A percentile compares a stretch with the other conserved stretches of the same genome.
Evolutionary conservation across 2,329 filamentous ascomycete species (phyloP).

Genomic region (Aspergillus sp.): DNA sequence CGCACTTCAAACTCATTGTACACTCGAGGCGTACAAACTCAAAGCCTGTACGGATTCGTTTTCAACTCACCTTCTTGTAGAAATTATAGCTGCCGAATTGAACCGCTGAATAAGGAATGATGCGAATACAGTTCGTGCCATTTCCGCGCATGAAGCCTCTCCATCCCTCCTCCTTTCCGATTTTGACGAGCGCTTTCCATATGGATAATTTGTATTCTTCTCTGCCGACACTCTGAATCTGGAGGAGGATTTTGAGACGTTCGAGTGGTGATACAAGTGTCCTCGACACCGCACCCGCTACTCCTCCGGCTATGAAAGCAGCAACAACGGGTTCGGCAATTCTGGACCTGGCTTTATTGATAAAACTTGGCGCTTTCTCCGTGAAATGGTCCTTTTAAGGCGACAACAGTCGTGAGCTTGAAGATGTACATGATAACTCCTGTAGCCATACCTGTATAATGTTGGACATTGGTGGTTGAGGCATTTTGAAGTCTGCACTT

Average conservation of each 20-base stretch:
- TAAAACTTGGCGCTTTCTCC: slow-evolving; percentile 21
- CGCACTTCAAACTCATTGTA: not conserved
- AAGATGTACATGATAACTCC: not conserved
- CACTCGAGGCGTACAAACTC: not conserved
- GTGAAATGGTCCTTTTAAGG: slow-evolving; percentile 22
- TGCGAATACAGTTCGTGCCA: slow-evolving; percentile 96
- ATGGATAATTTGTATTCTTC: slow-evolving; percentile 94
- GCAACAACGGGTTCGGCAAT: slow-evolving; percentile 83
- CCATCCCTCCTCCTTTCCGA: slow-evolving; percentile 97
- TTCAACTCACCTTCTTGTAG: slow-evolving; percentile 76
- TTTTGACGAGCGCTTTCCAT: slow-evolving; percentile 83
- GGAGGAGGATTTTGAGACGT: slow-evolving; percentile 95
- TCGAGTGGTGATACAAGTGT: slow-evolving; percentile 97
- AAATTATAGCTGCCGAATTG: slow-evolving; percentile 98
- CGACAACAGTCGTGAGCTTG: slow-evolving; percentile 1
- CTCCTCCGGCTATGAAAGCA: slow-evolving; percentile 89
- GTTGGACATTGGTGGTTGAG: slow-evolving; percentile 25
- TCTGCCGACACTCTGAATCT: slow-evolving; percentile 86
- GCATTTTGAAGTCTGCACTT: slow-evolving; percentile 21
- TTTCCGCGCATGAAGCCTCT: slow-evolving; percentile 97
- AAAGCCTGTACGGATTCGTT: not conserved
- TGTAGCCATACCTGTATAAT: slow-evolving; percentile 25
- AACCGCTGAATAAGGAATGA: slow-evolving; percentile 96
- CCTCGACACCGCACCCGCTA: slow-evolving; percentile 94
- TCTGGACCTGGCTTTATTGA: slow-evolving; percentile 32